Evolutionary conservation across 2,329 filamentous ascomycete genomes (phyloP), one percentile per base, ranked within the genome.

Genomic region (Clonostachys rosea): DNA sequence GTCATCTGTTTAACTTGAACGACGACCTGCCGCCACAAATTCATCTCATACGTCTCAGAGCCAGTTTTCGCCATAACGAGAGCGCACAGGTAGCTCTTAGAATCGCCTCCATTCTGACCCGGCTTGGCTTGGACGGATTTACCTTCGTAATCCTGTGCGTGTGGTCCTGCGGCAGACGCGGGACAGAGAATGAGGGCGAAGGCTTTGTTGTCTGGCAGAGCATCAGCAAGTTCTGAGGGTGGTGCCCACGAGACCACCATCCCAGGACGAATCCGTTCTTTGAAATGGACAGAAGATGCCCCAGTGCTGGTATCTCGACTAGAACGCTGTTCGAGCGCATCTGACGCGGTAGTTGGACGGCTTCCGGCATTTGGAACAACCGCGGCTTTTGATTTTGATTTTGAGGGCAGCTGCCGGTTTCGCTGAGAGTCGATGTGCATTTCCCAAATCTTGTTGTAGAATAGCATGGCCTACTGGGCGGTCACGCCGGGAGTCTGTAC

Each of bases 371-470:
- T 30, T 30, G 24, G 24, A 13, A 14, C 35, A 40, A 2, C 5
- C n/a, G 6, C 17, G 13, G 6, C 45, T 45, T 20, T 49, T 16
- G 2, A 40, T n/a, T 35, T 33, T 16, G 5, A 12, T 18, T 16
- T 44, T 33, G 39, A 34, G 47, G 8, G 51, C 54, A 42, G 40
- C n/a, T 17, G 40, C 17, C 40, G 6, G 17, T 42, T 42, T 42
- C 40, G 6, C 30, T 61, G 59, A 2, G 68, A 69, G 47, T 74
- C 69, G 10, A 71, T 54, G 42, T 73, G 69, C 37, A 70, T 48
- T 16, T 59, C 57, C 71, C 70, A 74, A 1, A 74, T 55, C 48
- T 73, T 74, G 18, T 58, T 50, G 13, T 66, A 62, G 44, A 75
- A 70, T 5, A 67, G 67, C 4, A 56, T 59, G 11, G 71, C 70